These are phyloP conservation scores for Trichoderma breve DNA, from an alignment of 2,329 filamentous ascomycete genomes.

Conservation along the genomic window DNA sequence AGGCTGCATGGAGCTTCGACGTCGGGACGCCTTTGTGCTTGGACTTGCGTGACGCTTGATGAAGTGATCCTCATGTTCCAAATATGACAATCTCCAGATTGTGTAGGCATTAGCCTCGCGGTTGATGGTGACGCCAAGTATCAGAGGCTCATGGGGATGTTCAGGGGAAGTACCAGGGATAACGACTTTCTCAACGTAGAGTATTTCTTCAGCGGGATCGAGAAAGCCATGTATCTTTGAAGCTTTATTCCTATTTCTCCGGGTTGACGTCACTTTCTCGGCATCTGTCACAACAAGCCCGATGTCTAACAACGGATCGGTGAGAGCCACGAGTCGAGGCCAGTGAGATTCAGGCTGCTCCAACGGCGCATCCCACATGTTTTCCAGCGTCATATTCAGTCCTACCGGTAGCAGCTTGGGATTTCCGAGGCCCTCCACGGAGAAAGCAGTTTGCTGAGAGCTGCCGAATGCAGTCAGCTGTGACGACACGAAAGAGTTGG, in stretches of 20 bases:
- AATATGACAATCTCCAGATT: slow-evolving; percentile 79
- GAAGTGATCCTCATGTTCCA: slow-evolving; percentile 63
- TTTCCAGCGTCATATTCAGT: slow-evolving; percentile 54
- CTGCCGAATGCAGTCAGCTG: slow-evolving; percentile 56
- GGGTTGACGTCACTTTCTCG: slow-evolving; percentile 38
- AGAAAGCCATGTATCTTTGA: slow-evolving; percentile 55
- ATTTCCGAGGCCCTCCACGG: slow-evolving; percentile 54
- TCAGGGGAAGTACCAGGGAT: slow-evolving; percentile 47
- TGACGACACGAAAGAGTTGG: slow-evolving; percentile 78
- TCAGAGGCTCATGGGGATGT: slow-evolving; percentile 51
- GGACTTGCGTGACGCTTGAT: slow-evolving; percentile 46
- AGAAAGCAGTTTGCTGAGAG: slow-evolving; percentile 54
- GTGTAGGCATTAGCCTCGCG: slow-evolving; percentile 73
- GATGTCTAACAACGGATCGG: slow-evolving; percentile 81
- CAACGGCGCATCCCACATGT: slow-evolving; percentile 55
- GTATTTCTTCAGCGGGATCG: slow-evolving; percentile 74
- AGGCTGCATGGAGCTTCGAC: slow-evolving; percentile 65
- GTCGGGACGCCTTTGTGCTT: slow-evolving; percentile 47
- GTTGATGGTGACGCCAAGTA: slow-evolving; percentile 80
- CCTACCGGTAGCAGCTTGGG: slow-evolving; percentile 54
- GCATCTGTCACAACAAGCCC: slow-evolving; percentile 71
- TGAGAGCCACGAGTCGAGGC: slow-evolving; percentile 77
- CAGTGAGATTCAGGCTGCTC: slow-evolving; percentile 58
- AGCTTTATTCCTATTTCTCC: slow-evolving; percentile 33
- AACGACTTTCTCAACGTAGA: slow-evolving; percentile 72